A percentile compares a stretch with the other conserved stretches of the same genome.
Conservation (phyloP, 2,329 filamentous ascomycete genomes). For the Dendrostoma leiphaemia region DNA sequence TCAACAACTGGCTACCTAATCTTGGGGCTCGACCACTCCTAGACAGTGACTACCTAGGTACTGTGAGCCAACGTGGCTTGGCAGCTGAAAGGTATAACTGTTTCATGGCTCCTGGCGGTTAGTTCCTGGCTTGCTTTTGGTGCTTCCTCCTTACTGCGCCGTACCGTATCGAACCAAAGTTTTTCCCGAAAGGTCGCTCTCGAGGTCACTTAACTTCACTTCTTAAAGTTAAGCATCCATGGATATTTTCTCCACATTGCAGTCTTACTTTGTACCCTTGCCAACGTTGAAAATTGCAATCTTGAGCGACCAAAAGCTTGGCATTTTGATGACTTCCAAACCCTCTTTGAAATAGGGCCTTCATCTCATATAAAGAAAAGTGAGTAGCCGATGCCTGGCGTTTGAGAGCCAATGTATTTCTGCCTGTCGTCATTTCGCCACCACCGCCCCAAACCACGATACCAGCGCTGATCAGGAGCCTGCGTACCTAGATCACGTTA, state of each 20-base stretch:
- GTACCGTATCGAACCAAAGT: background rate
- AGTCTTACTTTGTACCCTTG: background rate
- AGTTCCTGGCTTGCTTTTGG: too few species aligned
- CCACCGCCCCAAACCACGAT: background rate
- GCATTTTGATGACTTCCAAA: background rate
- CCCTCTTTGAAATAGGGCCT: background rate
- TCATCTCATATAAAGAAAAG: background rate
- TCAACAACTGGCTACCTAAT: background rate
- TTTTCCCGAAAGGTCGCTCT: background rate
- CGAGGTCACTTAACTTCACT: background rate
- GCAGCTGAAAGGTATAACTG: background rate
- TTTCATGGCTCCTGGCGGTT: background rate
- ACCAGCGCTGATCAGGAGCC: background rate
- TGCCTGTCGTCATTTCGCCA: background rate
- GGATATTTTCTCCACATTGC: background rate
- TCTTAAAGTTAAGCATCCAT: background rate
- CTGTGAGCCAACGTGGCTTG: too few species aligned
- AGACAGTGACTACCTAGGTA: too few species aligned
- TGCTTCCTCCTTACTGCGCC: background rate
- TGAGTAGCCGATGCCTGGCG: background rate
- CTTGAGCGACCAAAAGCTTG: background rate
- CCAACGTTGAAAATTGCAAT: background rate
- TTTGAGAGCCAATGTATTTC: background rate
- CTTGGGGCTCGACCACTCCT: background rate
- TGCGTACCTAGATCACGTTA: background rate